phyloP scores from a whole-genome alignment of 1,284 basidiomycete genomes.

The Gastroboletus turbinatus region DNA sequence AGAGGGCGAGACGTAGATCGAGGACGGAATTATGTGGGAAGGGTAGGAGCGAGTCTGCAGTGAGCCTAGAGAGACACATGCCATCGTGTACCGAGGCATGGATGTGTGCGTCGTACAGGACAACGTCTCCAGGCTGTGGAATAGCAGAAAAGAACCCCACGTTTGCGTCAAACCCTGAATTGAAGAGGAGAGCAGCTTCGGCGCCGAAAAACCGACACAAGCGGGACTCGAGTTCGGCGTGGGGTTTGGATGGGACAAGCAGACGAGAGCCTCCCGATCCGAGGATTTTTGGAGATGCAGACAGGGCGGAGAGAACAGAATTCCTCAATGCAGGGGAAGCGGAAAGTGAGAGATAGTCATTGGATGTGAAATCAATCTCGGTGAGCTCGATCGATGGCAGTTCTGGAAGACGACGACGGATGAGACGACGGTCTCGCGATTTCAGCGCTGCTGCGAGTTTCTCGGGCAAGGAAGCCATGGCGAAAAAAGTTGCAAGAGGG shows the following conservation, averaged over 20 bases:
- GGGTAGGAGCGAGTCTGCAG: conserved; percentile 37
- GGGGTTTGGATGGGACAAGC: conserved; percentile 76
- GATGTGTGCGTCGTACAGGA: conserved; percentile 87
- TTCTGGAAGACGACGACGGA: conserved; percentile 59
- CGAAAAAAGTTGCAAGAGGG: background rate
- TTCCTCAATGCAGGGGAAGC: conserved; percentile 55
- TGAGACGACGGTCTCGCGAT: conserved; percentile 62
- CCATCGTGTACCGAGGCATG: conserved; percentile 95
- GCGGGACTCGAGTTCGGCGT: conserved; percentile 68
- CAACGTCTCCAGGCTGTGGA: conserved; percentile 76
- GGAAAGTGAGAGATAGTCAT: conserved; percentile 92
- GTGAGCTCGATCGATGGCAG: conserved; percentile 13
- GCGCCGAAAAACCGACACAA: conserved; percentile 65
- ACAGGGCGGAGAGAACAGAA: conserved; percentile 58
- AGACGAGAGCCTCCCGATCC: conserved; percentile 91
- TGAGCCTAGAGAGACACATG: conserved; percentile 66
- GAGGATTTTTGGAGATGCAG: conserved; percentile 58
- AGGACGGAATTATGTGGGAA: conserved; percentile 79
- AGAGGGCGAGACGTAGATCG: conserved; percentile 47
- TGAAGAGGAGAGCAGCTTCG: conserved; percentile 82
- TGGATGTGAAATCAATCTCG: conserved; percentile 79
- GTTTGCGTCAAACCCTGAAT: conserved; percentile 95
- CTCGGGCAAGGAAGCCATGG: conserved; percentile 37
- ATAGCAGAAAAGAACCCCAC: conserved; percentile 84
- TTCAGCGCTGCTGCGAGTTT: conserved; percentile 50